A percentile compares a stretch with the other conserved stretches of the same genome.
Evolutionary conservation across 352 stramenopile species (phyloP).

Genomic region (Thalassiosira mediterranea): DNA sequence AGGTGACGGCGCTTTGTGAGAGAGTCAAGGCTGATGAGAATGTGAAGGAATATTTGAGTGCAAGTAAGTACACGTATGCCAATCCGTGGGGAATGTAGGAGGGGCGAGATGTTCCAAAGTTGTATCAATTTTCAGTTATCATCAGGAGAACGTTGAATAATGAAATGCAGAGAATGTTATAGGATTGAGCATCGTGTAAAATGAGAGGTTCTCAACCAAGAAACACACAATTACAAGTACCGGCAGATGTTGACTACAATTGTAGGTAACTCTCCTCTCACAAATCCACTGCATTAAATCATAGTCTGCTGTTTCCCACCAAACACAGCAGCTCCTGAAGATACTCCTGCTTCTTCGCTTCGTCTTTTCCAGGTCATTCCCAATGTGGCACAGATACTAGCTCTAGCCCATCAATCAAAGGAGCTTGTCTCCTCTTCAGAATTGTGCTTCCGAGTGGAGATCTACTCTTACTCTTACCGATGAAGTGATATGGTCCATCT

Average conservation of each 20-base stretch:
- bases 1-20: slow-evolving; percentile 1
- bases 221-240: background rate
- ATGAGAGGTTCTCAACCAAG: background rate
- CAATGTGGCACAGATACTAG: no score
- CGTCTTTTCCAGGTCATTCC: background rate
- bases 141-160: background rate
- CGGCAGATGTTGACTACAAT: background rate
- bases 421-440: no score
- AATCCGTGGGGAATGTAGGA: slow-evolving; percentile 1
- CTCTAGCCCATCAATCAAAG: no score
- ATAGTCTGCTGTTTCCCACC: background rate
- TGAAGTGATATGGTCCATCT: no score
- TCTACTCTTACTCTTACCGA: no score
- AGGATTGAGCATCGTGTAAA: no score
- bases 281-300: no score
- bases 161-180: background rate
- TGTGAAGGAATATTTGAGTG: slow-evolving; percentile 3
- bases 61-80: background rate
- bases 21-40: slow-evolving; percentile 9
- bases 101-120: background rate
- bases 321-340: background rate
- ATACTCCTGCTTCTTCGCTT: slow-evolving; percentile 4
- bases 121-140: background rate
- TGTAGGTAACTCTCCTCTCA: no score
- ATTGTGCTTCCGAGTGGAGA: no score